Base-by-base conservation (phyloP, 495 filamentous ascomycete genomes). In the Barbatosphaeria neglecta region DNA sequence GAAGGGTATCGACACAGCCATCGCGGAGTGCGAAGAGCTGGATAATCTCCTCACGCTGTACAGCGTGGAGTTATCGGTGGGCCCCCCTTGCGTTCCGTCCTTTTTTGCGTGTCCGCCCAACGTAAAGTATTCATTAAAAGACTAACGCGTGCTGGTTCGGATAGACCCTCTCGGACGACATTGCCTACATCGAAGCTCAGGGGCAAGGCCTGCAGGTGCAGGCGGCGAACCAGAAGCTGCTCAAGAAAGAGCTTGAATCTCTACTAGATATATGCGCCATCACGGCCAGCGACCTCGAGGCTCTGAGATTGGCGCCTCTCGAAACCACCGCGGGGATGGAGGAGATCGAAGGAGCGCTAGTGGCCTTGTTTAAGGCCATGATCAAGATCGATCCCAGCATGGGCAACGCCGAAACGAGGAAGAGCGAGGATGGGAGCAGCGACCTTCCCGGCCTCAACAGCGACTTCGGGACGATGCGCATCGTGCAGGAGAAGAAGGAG, bases 141-240 rank as follows among this genome's bases (percentile, higher is more conserved):
- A n/a, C n/a, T n/a, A n/a, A n/a, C n/a, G n/a, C n/a, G n/a, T 18
- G 20, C 19, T 44, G 41, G 67, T 76, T 48, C 69, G 41, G 23
- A 16, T 48, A 95, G 86, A 97, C 87, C 39, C 72, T 98, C 3
- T 86, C 90, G 45, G 90, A 96, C 27, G 92, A 98, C 64, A 88
- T 98, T 38, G 80, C 89, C 6, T 96, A 90, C 57, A 96, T 98
- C 43, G 92, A 98, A 68, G 87, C 93, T 8, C 92, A 97, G 60
- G 88, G 86, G 5, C 90, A 97, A 66, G 93, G 92, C 65, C 64
- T 98, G 19, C 93, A 97, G 57, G 89, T 98, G 17, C 90, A 96
- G 61, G 87, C 90, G 17, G 89, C 93, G 18, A 98, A 98, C 56
- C 93, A 98, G 64, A 95, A 93, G 65, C 77, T 94, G 25, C 75